phyloP scores from a whole-genome alignment of 768 basidiomycete genomes.

The Suillus alpinus region DNA sequence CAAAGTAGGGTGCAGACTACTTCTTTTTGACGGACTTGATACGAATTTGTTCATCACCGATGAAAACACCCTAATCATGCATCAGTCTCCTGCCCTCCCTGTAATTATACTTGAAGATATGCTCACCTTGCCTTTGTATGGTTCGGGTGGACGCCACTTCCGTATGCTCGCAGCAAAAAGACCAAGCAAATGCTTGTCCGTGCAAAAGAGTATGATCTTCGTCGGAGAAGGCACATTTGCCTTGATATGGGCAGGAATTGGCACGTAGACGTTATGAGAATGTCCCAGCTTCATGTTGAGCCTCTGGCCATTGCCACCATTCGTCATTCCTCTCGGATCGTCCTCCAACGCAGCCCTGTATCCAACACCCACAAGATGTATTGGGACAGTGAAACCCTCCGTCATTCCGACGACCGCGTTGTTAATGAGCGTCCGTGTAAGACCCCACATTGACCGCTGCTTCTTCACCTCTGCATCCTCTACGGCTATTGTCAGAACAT shows the following conservation, averaged over 20 bases:
- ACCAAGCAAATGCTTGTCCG: conserved; percentile 85
- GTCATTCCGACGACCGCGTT: conserved; percentile 92
- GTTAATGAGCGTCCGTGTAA: conserved; percentile 82
- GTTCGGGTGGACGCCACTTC: conserved; percentile 85
- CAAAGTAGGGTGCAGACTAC: conserved; percentile 42
- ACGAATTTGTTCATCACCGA: conserved; percentile 89
- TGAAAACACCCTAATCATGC: conserved; percentile 75
- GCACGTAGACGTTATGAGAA: conserved; percentile 82
- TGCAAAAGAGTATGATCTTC: conserved; percentile 78
- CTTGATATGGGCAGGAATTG: conserved; percentile 79
- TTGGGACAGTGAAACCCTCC: conserved; percentile 76
- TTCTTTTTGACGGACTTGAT: conserved; percentile 96
- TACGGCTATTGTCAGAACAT: conserved; percentile 37
- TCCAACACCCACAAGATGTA: conserved; percentile 93
- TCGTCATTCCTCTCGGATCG: conserved; percentile 60
- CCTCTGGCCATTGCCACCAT: conserved; percentile 60
- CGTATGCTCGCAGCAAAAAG: conserved; percentile 87
- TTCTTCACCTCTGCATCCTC: conserved; percentile 65
- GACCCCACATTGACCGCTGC: conserved; percentile 94
- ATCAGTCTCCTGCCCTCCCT: neutral
- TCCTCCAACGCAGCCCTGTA: conserved; percentile 87
- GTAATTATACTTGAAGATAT: neutral
- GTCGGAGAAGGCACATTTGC: conserved; percentile 80
- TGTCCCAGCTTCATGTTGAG: conserved; percentile 92
- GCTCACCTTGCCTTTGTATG: conserved; percentile 95